phyloP scores from a whole-genome alignment of 306 rosid genomes.

The Fagus crenata region DNA sequence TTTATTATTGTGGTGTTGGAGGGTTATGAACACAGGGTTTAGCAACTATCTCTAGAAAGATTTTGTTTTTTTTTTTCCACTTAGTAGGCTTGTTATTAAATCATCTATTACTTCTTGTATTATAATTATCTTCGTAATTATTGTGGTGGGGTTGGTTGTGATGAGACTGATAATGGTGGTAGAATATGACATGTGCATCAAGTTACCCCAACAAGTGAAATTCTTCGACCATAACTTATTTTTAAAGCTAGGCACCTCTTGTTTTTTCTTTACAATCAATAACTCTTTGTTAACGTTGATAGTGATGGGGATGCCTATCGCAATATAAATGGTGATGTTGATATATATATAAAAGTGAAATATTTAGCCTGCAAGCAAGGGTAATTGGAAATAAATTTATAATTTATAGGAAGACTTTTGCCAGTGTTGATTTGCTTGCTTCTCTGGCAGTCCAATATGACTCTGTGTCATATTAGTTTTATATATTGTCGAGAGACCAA shows the following conservation, averaged over 20 bases:
- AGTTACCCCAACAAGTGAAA: not conserved
- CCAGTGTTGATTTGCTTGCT: not conserved
- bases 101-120: not conserved
- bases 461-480: not conserved
- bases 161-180: not conserved
- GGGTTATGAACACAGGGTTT: not conserved
- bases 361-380: not conserved
- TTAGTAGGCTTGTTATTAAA: not conserved
- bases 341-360: not conserved
- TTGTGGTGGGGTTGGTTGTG: not conserved
- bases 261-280: not conserved
- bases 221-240: not conserved
- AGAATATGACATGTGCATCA: not conserved
- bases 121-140: not conserved
- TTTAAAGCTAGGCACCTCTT: not conserved
- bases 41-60: not conserved
- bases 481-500: not conserved
- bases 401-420: not conserved
- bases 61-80: not conserved
- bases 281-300: not conserved
- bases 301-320: not conserved
- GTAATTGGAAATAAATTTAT: not conserved
- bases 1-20: constrained; percentile 4
- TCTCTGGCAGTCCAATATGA: not conserved
- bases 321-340: not conserved